Evolutionary conservation across 805 yeast genomes (phyloP), one percentile per base, ranked within the genome.

Genomic region (Teunomyces gatunensis): DNA sequence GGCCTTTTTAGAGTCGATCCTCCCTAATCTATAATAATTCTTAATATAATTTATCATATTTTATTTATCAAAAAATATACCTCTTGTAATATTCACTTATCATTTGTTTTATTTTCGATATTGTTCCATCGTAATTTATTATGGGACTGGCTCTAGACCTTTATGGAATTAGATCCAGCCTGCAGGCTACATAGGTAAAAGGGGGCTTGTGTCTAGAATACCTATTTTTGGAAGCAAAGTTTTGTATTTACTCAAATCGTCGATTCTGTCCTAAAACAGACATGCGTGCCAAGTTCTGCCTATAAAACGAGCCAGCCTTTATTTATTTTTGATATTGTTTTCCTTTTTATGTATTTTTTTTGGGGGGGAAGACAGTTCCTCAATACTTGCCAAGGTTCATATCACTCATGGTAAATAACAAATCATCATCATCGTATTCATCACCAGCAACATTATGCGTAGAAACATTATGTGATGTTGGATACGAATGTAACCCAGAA

Each of bases 381-480:
- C 34, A 43, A 25, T 58, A 50, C 54, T 60, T 65, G 21, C 73
- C 64, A 12, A 77, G 58, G 57, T 78, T 80, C 88, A 84, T 84
- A 57, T 84, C 89, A 59, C 89, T 84, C 89, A 83, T 84, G 18
- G 87, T 78, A 61, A 84, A 83, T 41, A 84, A 65, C 48, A 85
- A 65, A 44, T 84, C 88, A 51, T 83, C 89, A 47, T 84, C 88
- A 20, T 67, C 72, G 23, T 65, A 66, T 13, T 63, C 63, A 21
- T 49, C 48, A 9, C 33, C 41, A 10, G 35, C 13, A 34, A 27
- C 44, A 12, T 23, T 32, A 17, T 45, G 47, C 9, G 39, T 15
- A 29, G 47, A 20, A 9, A 39, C 15, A 20, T 27, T 18, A 27
- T 36, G 28, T 11, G 40, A 33, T 18, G 40, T 29, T 13, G 46